Evolutionary conservation across 2,329 filamentous ascomycete species (phyloP), one percentile per base, ranked within the genome.

Genomic region (Fonsecaea erecta): DNA sequence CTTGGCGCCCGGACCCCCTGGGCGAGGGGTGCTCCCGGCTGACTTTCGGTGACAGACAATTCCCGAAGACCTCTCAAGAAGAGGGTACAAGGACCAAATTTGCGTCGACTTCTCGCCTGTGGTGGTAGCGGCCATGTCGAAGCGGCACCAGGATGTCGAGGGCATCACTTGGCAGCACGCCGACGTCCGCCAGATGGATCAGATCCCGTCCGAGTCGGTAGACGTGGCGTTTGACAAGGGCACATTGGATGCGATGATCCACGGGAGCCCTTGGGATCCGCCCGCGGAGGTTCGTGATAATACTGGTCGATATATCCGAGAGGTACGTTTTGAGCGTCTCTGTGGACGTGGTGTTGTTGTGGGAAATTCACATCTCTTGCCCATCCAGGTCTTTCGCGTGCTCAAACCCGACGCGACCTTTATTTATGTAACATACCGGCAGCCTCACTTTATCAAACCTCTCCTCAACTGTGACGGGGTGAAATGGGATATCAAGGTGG

Each of bases 181-280:
- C 65, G 85, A 88, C 70, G 80, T 87, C 2, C 81, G 85, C 6
- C 68, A 82, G 37, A 81, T 88, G 78, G 70, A 73, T 8, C 71
- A 73, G 0, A 69, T 85, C 0, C 70, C 74, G 0, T 73, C 77
- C 34, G 70, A 65, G 1, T 81, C 79, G 0, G 72, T 88, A 43
- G 82, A 85, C 69, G 78, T 87, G 5, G 84, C 84, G 11, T 85
- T 88, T 68, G 83, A 86, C 68, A 86, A 86, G 72, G 79, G 80
- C 2, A 86, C 83, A 0, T 74, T 86, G 2, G 83, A 86, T 73
- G 82, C 81, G 52, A 84, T 86, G 80, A 82, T 86, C 34, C 77
- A 83, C 69, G 83, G 84, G 1, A 84, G 79, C 66, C 80, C 80
- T 0, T 86, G 83, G 83, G 80, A 75, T 65, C 84, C 84, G 1